Evolutionary conservation across 176 grass and related monocot species (phyloP).

Genomic region (Carex parvula): DNA sequence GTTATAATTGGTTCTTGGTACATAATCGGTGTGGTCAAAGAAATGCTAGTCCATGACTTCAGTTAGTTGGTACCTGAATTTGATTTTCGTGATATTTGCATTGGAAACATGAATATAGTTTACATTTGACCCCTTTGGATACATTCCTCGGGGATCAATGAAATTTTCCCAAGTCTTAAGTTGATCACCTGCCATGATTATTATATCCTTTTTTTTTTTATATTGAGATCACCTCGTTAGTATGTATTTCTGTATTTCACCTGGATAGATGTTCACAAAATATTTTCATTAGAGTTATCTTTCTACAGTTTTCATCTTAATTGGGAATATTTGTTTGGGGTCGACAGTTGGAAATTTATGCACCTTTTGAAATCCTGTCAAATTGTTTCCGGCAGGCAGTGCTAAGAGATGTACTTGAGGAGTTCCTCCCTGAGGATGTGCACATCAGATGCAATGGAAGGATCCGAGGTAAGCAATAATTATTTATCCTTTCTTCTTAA

Average conservation of each 20-base stretch:
- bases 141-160: not conserved
- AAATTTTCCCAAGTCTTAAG: not conserved
- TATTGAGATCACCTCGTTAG: constrained; percentile 8
- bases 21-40: not conserved
- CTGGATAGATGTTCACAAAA: constrained; percentile 10
- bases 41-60: not conserved
- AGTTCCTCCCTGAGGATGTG: constrained; percentile 90
- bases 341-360: not conserved
- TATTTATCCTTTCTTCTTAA: not conserved
- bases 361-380: constrained; percentile 13
- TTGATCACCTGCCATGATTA: not conserved
- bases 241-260: not conserved
- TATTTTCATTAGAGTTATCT: not conserved
- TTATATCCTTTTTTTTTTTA: not conserved
- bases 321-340: constrained; percentile 7
- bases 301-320: not conserved
- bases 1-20: not conserved
- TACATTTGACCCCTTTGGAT: not conserved
- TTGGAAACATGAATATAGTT: not conserved
- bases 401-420: constrained; percentile 65
- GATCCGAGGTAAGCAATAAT: constrained; percentile 49
- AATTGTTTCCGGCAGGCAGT: constrained; percentile 51
- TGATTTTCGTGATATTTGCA: not conserved
- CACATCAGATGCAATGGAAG: constrained; percentile 82
- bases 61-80: not conserved